Evolutionary conservation across 371 early-diverging fungal species (phyloP).

Genomic region (Mucor irregularis): DNA sequence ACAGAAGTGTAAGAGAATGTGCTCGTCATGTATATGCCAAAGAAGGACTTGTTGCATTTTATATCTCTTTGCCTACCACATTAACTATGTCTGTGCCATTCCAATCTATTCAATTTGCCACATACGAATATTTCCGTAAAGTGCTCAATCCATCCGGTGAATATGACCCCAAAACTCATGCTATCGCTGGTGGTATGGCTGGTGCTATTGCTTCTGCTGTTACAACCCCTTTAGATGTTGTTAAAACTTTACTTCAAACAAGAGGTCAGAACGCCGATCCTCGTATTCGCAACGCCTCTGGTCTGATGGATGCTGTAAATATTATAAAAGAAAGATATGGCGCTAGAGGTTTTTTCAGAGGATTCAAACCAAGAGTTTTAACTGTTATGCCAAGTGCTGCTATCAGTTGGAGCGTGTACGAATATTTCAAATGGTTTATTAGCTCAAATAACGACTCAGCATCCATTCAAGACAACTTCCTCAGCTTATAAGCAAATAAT

Average conservation of each 20-base stretch:
- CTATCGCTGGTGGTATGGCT: conserved; percentile 82
- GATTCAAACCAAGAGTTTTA: conserved; percentile 76
- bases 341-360: conserved; percentile 72
- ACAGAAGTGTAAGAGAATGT: conserved; percentile 67
- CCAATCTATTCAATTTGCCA: conserved; percentile 87
- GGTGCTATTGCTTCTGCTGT: conserved; percentile 84
- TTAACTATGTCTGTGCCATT: conserved; percentile 90
- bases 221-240: conserved; percentile 91
- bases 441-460: conserved; percentile 9
- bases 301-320: conserved; percentile 66
- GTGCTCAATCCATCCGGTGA: conserved; percentile 72
- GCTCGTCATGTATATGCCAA: conserved; percentile 58
- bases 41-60: conserved; percentile 88
- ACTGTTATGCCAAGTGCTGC: conserved; percentile 91
- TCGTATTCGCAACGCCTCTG: conserved; percentile 66
- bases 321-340: conserved; percentile 78
- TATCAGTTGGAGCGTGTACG: conserved; percentile 89
- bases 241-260: conserved; percentile 90
- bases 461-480: not conserved
- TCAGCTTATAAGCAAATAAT: conserved; percentile 1
- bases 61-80: conserved; percentile 91
- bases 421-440: conserved; percentile 78
- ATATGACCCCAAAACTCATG: conserved; percentile 84
- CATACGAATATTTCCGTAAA: conserved; percentile 84
- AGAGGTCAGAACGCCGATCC: conserved; percentile 69